These are phyloP conservation scores for Boletus calvinii DNA, from an alignment of 1,284 basidiomycete species.

Conservation along the genomic window DNA sequence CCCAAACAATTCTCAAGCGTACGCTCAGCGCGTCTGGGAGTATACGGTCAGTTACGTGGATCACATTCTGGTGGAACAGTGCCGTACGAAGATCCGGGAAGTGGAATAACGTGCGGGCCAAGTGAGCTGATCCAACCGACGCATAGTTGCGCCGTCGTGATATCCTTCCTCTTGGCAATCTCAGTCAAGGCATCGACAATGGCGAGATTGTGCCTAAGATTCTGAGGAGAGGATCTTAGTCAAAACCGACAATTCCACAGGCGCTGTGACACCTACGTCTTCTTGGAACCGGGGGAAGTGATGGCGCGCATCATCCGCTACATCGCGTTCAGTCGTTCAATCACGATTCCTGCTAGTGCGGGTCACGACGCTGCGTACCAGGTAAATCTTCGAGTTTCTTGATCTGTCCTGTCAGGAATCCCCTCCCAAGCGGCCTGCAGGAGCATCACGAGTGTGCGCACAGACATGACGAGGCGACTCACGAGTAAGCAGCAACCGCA, in stretches of 20 bases:
- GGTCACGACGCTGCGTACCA: slow-evolving; percentile 22
- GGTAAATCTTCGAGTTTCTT: slow-evolving; percentile 45
- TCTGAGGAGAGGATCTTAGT: slow-evolving; percentile 23
- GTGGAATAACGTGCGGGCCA: slow-evolving; percentile 27
- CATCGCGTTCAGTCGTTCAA: background rate
- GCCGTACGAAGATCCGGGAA: slow-evolving; percentile 32
- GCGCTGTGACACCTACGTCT: slow-evolving; percentile 22
- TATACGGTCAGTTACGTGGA: background rate
- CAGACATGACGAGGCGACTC: slow-evolving; percentile 8
- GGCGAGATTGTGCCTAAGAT: slow-evolving; percentile 51
- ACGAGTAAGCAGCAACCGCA: slow-evolving; percentile 57
- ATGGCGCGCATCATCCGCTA: slow-evolving; percentile 28
- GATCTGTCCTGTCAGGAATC: slow-evolving; percentile 54
- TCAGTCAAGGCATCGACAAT: slow-evolving; percentile 47
- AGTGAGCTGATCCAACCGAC: slow-evolving; percentile 53
- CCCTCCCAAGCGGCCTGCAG: slow-evolving; percentile 52
- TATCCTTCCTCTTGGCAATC: slow-evolving; percentile 46
- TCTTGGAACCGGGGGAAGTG: slow-evolving; percentile 29
- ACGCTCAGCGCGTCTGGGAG: slow-evolving; percentile 16
- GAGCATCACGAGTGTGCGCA: background rate
- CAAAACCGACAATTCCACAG: background rate
- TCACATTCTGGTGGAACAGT: background rate
- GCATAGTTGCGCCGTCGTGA: slow-evolving; percentile 57
- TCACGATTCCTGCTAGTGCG: background rate
- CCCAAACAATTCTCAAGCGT: slow-evolving; percentile 28